Percentiles rank a stretch among this genome's conserved stretches.
Evolutionary conservation across 1,139 yeast species (phyloP).

Genomic region (Kodamaea suecica): DNA sequence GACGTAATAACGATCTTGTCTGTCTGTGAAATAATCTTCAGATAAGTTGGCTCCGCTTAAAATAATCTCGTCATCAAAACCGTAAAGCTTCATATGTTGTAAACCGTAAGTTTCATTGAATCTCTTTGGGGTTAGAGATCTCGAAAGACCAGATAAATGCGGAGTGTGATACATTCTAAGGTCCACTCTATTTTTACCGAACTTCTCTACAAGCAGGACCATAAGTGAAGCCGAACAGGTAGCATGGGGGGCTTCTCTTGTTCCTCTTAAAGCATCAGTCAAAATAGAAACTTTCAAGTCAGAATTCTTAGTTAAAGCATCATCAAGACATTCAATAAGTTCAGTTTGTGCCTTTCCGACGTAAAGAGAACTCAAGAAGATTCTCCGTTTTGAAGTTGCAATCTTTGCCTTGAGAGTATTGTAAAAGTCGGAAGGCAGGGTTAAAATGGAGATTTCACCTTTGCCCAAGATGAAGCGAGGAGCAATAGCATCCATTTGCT

Average conservation of each 20-base stretch:
- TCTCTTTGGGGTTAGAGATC: conserved; percentile 69
- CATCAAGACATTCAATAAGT: conserved; percentile 55
- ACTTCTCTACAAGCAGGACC: conserved; percentile 62
- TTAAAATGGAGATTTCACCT: conserved; percentile 63
- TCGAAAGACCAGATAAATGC: conserved; percentile 65
- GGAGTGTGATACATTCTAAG: conserved; percentile 90
- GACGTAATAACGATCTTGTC: conserved; percentile 89
- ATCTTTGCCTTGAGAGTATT: conserved; percentile 56
- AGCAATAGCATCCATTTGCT: conserved; percentile 61
- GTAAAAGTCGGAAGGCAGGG: conserved; percentile 71
- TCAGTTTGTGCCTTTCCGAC: conserved; percentile 83
- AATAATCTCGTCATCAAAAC: conserved; percentile 86
- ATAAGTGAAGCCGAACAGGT: conserved; percentile 72
- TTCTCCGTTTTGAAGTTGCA: conserved; percentile 49
- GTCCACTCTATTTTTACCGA: conserved; percentile 69
- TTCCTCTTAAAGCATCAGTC: conserved; percentile 87
- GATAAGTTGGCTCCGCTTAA: conserved; percentile 91
- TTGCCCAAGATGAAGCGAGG: conserved; percentile 63
- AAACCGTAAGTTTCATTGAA: conserved; percentile 90
- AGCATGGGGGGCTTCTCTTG: conserved; percentile 80
- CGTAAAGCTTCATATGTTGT: conserved; percentile 97
- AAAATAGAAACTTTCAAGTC: conserved; percentile 67
- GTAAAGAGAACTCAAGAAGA: conserved; percentile 82
- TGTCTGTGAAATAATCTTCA: conserved; percentile 86
- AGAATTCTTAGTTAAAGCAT: conserved; percentile 58